These are phyloP conservation scores for Pistacia atlantica DNA, from an alignment of 345 rosid species.

Conservation along the genomic window DNA sequence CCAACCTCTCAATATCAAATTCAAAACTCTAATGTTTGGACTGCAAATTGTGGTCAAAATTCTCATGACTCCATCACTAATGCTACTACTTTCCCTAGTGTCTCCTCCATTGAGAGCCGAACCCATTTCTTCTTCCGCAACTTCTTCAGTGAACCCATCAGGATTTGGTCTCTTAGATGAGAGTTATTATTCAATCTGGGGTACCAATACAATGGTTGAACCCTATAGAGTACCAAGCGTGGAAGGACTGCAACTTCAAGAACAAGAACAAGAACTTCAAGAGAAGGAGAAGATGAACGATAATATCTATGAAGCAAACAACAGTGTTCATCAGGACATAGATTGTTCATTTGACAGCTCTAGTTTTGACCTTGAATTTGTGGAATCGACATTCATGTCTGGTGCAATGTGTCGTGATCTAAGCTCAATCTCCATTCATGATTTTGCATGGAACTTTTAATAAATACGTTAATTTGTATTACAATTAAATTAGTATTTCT, in stretches of 20 bases:
- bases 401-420: slow-evolving; percentile 36
- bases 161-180: slow-evolving; percentile 27
- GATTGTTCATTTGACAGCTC: slow-evolving; percentile 34
- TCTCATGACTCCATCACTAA: slow-evolving; percentile 17
- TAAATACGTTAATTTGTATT: no score
- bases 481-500: no score
- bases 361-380: slow-evolving; percentile 36
- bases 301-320: neutral
- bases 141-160: slow-evolving; percentile 18
- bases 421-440: slow-evolving; percentile 39
- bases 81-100: slow-evolving; percentile 5
- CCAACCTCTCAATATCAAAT: slow-evolving; percentile 5
- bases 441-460: slow-evolving; percentile 50
- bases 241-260: slow-evolving; percentile 9
- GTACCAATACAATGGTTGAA: slow-evolving; percentile 8
- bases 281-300: neutral
- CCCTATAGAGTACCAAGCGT: slow-evolving; percentile 13
- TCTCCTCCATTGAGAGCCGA: slow-evolving; percentile 18
- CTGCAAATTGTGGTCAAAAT: slow-evolving; percentile 14
- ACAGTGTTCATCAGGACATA: slow-evolving; percentile 2
- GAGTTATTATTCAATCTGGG: slow-evolving; percentile 21
- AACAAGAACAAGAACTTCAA: slow-evolving; percentile 11
- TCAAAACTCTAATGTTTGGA: slow-evolving; percentile 26
- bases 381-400: slow-evolving; percentile 36
- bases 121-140: slow-evolving; percentile 23